A percentile compares a stretch with the other conserved stretches of the same genome.
Evolutionary conservation across 495 filamentous ascomycete genomes (phyloP).

Genomic region (Jackrogersella minutella): DNA sequence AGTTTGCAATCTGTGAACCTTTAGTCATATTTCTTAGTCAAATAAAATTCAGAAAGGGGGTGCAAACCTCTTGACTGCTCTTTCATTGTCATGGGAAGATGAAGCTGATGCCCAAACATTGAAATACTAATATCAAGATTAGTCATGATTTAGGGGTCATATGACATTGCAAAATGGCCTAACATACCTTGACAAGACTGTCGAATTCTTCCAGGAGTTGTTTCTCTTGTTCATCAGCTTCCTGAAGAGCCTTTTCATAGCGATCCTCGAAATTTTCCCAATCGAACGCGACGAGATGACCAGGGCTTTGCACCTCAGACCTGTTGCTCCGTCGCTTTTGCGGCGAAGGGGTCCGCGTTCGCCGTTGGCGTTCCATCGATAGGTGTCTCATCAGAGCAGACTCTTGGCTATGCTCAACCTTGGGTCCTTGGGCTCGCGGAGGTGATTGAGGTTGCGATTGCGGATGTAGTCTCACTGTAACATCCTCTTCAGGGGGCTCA

Average conservation of each 20-base stretch:
- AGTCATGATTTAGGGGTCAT: slow-evolving; percentile 27
- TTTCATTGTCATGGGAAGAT: slow-evolving; percentile 70
- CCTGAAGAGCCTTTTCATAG: slow-evolving; percentile 66
- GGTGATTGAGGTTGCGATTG: slow-evolving; percentile 47
- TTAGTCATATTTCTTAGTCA: background rate
- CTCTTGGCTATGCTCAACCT: slow-evolving; percentile 50
- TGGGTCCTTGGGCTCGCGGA: slow-evolving; percentile 45
- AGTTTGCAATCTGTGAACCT: slow-evolving; percentile 66
- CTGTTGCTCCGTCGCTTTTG: slow-evolving; percentile 44
- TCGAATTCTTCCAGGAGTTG: slow-evolving; percentile 69
- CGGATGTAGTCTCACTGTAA: slow-evolving; percentile 35
- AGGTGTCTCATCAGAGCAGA: slow-evolving; percentile 7
- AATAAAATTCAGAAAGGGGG: background rate
- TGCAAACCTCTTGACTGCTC: slow-evolving; percentile 67
- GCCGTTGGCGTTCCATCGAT: slow-evolving; percentile 34
- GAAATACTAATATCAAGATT: slow-evolving; percentile 63
- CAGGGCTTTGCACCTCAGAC: slow-evolving; percentile 52
- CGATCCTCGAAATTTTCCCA: slow-evolving; percentile 73
- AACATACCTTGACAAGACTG: slow-evolving; percentile 65
- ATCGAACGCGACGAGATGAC: slow-evolving; percentile 60
- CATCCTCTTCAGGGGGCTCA: slow-evolving; percentile 28
- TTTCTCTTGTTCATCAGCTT: slow-evolving; percentile 66
- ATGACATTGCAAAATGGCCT: background rate
- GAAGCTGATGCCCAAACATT: slow-evolving; percentile 72
- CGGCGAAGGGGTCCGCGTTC: slow-evolving; percentile 38